Base-by-base conservation (phyloP, 192 early-diverging fungal species). In the Backusella australiensis region DNA sequence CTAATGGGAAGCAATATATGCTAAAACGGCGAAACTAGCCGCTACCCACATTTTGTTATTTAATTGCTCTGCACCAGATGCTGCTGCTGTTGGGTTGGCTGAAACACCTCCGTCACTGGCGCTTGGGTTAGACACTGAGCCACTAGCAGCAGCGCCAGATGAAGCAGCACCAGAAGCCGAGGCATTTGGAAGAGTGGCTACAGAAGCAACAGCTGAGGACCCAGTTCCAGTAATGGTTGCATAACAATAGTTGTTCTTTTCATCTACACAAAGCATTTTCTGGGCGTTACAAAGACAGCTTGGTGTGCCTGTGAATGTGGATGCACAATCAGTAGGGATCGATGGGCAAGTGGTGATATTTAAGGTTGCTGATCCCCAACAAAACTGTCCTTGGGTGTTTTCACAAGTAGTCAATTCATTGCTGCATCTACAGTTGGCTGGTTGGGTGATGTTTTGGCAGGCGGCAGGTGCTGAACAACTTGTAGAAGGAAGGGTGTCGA, bases 211-310 rank as follows among this genome's bases (percentile, higher is more conserved):
- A 34, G 69, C 8, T 68, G 77, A n/a, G 14, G 77, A 38, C 3
- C 63, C 26, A 23, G 78, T 52, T 44, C 59, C 36, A 44, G 35
- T 63, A 29, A 66, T 41, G 6, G 59, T 34, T 42, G 73, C 78
- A 52, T 75, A 79, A 34, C 78, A 79, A 15, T 79, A 79, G 32
- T 79, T 66, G 46, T 74, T 69, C 15, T 36, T 32, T 9, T 44
- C 39, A 74, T 79, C 78, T n/a, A 79, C 78, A 71, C 78, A 79
- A 26, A 79, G 78, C 14, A 79, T 67, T 23, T 59, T 36, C 17
- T 35, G 1, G 12, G 72, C 9, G 67, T 44, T 79, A 65, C 78
- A 79, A 19, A 79, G 73, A 65, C 78, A 79, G 29, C 17, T 39
- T 9, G 73, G 67, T n/a, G 78, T 67, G 26, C 67, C 53, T n/a